A percentile compares a stretch with the other conserved stretches of the same genome.
Conservation (phyloP, 495 filamentous ascomycete genomes). For the Tuber brumale region DNA sequence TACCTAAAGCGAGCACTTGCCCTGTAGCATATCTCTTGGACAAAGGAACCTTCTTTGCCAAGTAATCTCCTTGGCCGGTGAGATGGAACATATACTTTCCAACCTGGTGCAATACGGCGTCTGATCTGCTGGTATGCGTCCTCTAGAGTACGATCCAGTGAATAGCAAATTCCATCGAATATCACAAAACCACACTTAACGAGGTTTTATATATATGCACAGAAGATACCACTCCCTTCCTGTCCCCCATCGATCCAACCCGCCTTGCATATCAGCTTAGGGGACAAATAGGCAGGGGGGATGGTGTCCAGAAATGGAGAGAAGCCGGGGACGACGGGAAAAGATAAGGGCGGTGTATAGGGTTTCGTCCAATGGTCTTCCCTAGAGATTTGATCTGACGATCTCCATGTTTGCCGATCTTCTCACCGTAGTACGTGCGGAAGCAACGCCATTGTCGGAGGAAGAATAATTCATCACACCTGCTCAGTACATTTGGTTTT, state of each 20-base stretch:
- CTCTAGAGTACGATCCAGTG: background rate
- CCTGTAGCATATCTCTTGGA: background rate
- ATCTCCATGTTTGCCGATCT: slow-evolving; percentile 20
- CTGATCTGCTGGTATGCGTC: too few relatives aligned
- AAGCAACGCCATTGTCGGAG: background rate
- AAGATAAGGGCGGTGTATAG: background rate
- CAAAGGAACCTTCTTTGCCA: background rate
- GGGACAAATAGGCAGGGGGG: background rate
- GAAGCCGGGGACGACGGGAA: background rate
- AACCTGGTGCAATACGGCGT: too few relatives aligned
- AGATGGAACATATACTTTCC: background rate
- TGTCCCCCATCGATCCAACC: background rate
- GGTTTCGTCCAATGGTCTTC: background rate
- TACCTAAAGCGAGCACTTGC: background rate
- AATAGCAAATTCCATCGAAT: background rate
- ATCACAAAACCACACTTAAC: background rate
- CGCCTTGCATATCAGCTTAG: background rate
- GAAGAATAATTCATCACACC: background rate
- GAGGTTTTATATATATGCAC: too few relatives aligned
- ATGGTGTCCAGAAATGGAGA: background rate
- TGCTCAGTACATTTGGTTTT: background rate
- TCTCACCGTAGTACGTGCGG: background rate
- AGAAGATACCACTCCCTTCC: background rate
- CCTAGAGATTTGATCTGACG: slow-evolving; percentile 17
- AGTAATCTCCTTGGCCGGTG: background rate